Base-by-base conservation (phyloP, 306 rosid genomes). In the Senna siamea region DNA sequence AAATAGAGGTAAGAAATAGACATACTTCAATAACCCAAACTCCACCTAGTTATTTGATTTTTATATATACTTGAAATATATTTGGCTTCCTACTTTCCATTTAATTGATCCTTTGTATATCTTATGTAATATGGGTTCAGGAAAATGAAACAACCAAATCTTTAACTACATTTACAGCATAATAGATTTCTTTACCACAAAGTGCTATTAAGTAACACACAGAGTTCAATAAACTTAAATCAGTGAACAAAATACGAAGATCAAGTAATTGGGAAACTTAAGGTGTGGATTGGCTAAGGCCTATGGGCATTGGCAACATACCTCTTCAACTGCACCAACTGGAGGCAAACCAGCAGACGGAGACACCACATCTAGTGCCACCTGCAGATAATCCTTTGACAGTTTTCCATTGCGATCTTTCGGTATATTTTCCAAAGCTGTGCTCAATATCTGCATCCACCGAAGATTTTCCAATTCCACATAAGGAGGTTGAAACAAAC, bases 301-400 rank as follows among this genome's bases (percentile, higher is more conserved):
- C n/a, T n/a, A n/a, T 58, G 54, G 51, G 74, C 66, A 62, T 32
- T 55, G 22, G 72, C 35, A 59, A 40, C 40, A 55, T 81, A 95
- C 99, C 97, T 87, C 87, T 48, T 86, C 87, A 51, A 95, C 79
- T 77, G 96, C 89, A 55, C 97, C 98, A 50, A 85, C 73, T 15
- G 98, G 99, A 28, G 98, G 99, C 40, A 95, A 86, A 55, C 93
- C 96, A 19, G 98, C 96, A 23, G 91, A 77, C 61, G 96, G 93
- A 70, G 86, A 90, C 73, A 92, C 77, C 18, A 53, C 78, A 38
- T 95, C 98, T 19, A 95, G 81, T 0, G 89, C 87, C 69, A 82
- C 80, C 26, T 79, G 84, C 78, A 90, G 73, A 82, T 76, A 82
- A 48, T 92, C 90, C 82, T 88, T 92, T 0, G 89, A 73, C 19